Conservation (phyloP, 2,329 filamentous ascomycete species). For the Cladosporium sp. region DNA sequence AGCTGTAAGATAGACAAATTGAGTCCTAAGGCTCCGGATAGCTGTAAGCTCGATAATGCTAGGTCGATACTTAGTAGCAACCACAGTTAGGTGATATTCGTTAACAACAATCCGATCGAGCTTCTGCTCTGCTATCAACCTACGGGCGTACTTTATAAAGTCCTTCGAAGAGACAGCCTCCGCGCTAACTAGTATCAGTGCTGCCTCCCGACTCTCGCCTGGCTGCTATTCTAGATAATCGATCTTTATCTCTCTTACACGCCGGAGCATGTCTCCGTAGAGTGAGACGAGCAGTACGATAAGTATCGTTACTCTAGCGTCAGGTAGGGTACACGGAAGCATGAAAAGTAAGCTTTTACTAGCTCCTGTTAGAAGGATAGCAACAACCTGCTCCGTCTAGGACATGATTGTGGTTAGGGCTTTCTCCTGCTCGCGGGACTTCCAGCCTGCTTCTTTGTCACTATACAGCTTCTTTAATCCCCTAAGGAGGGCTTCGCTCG, state of each 20-base stretch:
- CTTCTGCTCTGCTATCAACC: no score
- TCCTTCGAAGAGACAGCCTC: no score
- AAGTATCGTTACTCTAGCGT: conserved; percentile 26
- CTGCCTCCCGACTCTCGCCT: no score
- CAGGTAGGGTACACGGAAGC: conserved; percentile 27
- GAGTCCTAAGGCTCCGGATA: no score
- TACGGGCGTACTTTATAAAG: no score
- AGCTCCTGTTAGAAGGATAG: conserved; percentile 31
- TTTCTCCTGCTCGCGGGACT: conserved; percentile 25
- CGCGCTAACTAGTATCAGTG: no score
- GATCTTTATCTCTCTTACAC: background rate
- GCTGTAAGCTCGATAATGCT: no score
- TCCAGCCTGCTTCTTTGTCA: conserved; percentile 11
- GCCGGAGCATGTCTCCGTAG: conserved; percentile 22
- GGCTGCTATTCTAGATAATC: no score
- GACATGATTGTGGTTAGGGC: conserved; percentile 30
- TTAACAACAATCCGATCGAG: no score
- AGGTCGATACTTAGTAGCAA: no score
- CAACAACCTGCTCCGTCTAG: conserved; percentile 24
- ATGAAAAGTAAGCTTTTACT: conserved; percentile 37
- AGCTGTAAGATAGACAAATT: no score
- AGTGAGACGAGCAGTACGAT: conserved; percentile 24
- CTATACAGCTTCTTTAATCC: conserved; percentile 14
- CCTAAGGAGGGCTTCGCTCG: conserved; percentile 13
- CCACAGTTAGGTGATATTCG: no score